These are phyloP conservation scores for Diplodia seriata DNA, from an alignment of 2,329 filamentous ascomycete species.

Conservation along the genomic window DNA sequence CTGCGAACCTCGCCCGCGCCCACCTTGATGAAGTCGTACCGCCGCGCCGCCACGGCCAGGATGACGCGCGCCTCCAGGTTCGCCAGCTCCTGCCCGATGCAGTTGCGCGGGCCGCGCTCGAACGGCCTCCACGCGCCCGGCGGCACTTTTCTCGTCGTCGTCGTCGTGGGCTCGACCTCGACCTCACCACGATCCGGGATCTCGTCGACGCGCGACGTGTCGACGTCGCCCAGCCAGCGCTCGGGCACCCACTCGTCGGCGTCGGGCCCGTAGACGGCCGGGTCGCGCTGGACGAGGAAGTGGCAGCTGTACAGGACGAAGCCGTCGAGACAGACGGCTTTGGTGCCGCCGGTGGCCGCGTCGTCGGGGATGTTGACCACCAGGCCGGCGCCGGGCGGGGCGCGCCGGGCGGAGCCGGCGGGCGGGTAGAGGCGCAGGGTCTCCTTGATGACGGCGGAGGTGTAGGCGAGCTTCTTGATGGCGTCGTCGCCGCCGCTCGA, in stretches of 20 bases:
- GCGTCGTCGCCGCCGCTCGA: slow-evolving; percentile 28
- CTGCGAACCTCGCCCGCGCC: slow-evolving; percentile 42
- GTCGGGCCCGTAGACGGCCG: slow-evolving; percentile 41
- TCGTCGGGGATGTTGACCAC: slow-evolving; percentile 3
- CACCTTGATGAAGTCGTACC: slow-evolving; percentile 45
- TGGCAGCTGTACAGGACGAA: slow-evolving; percentile 14
- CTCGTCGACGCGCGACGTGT: slow-evolving; percentile 35
- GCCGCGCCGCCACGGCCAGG: slow-evolving; percentile 37
- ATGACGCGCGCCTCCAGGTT: slow-evolving; percentile 45
- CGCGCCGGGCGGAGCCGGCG: slow-evolving; percentile 33
- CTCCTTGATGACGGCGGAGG: slow-evolving; percentile 47
- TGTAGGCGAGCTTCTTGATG: slow-evolving; percentile 43
- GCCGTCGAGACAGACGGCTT: slow-evolving; percentile 17
- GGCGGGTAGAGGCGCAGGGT: slow-evolving; percentile 44
- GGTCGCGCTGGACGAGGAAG: slow-evolving; percentile 38
- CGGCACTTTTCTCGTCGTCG: slow-evolving; percentile 29
- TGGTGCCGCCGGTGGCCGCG: background rate
- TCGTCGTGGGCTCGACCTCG: background rate
- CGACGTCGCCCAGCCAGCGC: slow-evolving; percentile 23
- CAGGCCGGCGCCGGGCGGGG: background rate
- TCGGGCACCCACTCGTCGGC: slow-evolving; percentile 28
- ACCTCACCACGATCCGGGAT: slow-evolving; percentile 34
- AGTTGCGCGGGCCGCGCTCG: slow-evolving; percentile 48
- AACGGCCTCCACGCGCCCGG: slow-evolving; percentile 47
- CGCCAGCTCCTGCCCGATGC: slow-evolving; percentile 50